Percentiles rank a stretch among this genome's conserved stretches.
phyloP scores from a whole-genome alignment of 495 filamentous ascomycete genomes.

The Friedmanniomyces endolithicus region DNA sequence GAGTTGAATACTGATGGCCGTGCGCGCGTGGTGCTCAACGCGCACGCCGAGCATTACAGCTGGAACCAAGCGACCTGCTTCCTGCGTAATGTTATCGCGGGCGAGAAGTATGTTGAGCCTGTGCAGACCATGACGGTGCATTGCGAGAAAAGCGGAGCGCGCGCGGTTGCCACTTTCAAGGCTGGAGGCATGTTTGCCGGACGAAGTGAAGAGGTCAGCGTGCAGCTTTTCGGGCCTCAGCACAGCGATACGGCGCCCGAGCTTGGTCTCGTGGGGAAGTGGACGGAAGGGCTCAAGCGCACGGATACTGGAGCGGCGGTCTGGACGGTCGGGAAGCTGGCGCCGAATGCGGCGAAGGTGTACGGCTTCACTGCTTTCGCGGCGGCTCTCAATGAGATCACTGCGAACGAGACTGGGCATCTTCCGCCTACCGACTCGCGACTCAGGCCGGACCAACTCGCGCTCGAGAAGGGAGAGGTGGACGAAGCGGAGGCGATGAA shows the following conservation, averaged over 20 bases:
- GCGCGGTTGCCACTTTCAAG: conserved; percentile 75
- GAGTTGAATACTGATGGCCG: conserved; percentile 88
- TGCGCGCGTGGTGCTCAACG: conserved; percentile 58
- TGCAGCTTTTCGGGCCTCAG: conserved; percentile 49
- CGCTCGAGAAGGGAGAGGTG: conserved; percentile 67
- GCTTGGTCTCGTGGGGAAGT: conserved; percentile 61
- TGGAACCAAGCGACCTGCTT: conserved; percentile 80
- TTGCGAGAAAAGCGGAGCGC: conserved; percentile 70
- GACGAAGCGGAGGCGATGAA: conserved; percentile 80
- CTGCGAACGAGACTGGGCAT: conserved; percentile 55
- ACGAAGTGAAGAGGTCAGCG: conserved; percentile 75
- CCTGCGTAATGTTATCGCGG: conserved; percentile 89
- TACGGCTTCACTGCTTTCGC: conserved; percentile 87
- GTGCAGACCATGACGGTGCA: conserved; percentile 72
- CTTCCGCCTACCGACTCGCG: conserved; percentile 71
- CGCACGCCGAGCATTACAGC: conserved; percentile 62
- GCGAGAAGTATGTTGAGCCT: conserved; percentile 96
- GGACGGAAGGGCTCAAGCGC: conserved; percentile 60
- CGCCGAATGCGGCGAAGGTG: conserved; percentile 57
- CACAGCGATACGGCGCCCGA: conserved; percentile 45
- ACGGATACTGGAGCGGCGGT: conserved; percentile 45
- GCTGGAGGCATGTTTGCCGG: conserved; percentile 92
- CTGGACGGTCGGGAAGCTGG: conserved; percentile 66
- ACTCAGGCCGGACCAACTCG: conserved; percentile 83
- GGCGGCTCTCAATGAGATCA: conserved; percentile 77